A percentile compares a stretch with the other conserved stretches of the same genome.
Evolutionary conservation across 768 basidiomycete species (phyloP).

Genomic region (Daedaleopsis sinensis): DNA sequence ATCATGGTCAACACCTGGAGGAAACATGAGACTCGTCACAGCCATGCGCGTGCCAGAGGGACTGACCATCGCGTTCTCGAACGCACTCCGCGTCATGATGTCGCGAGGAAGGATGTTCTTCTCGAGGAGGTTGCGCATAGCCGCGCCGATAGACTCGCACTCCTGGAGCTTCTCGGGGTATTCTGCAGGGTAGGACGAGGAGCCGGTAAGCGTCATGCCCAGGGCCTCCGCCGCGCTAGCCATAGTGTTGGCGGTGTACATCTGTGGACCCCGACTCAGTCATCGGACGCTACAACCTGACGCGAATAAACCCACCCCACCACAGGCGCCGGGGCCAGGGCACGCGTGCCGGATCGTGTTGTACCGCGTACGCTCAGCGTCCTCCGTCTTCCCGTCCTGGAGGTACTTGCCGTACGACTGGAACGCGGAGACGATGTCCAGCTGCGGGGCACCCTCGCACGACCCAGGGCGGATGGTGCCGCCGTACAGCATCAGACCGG

Average conservation of each 20-base stretch:
- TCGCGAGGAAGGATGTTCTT: slow-evolving; percentile 92
- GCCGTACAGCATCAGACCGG: slow-evolving; percentile 97
- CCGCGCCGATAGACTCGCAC: slow-evolving; percentile 75
- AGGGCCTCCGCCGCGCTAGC: slow-evolving; percentile 93
- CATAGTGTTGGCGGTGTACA: slow-evolving; percentile 99
- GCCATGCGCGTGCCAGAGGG: slow-evolving; percentile 7
- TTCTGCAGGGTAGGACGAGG: slow-evolving; percentile 96
- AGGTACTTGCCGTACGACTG: slow-evolving; percentile 96
- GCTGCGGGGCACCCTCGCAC: slow-evolving; percentile 83
- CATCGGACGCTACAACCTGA: slow-evolving; percentile 1
- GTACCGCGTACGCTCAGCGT: slow-evolving; percentile 83
- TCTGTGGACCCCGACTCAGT: slow-evolving; percentile 47
- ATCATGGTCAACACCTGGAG: slow-evolving; percentile 90
- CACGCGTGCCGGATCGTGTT: slow-evolving; percentile 91
- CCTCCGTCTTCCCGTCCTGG: slow-evolving; percentile 81
- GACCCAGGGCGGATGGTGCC: slow-evolving; percentile 93
- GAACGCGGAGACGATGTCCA: slow-evolving; percentile 98
- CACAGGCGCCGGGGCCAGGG: slow-evolving; percentile 97
- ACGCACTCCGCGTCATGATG: slow-evolving; percentile 96
- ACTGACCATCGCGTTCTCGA: slow-evolving; percentile 95
- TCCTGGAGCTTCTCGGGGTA: slow-evolving; percentile 87
- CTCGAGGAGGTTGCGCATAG: slow-evolving; percentile 86
- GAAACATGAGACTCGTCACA: background rate
- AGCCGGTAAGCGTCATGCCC: slow-evolving; percentile 96
- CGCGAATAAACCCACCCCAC: slow-evolving; percentile 68